Evolutionary conservation across 805 yeast genomes (phyloP).

Genomic region (Zygotorulaspora danielsina): DNA sequence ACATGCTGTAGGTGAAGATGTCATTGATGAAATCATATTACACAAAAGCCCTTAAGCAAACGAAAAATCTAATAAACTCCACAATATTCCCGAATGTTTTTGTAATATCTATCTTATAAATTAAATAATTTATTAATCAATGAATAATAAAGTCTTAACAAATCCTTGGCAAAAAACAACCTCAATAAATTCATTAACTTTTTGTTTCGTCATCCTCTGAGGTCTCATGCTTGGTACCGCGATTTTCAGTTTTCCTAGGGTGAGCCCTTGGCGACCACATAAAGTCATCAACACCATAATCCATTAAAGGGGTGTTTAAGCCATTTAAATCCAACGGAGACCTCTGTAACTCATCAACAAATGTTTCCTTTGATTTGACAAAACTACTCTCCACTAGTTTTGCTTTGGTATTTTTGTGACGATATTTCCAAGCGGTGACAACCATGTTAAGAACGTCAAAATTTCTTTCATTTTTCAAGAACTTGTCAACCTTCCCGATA

Average conservation of each 20-base stretch:
- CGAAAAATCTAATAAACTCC: too few species aligned
- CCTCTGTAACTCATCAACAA: slow-evolving; percentile 2
- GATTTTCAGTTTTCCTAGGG: not conserved
- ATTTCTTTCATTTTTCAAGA: slow-evolving; percentile 32
- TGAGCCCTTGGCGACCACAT: slow-evolving; percentile 29
- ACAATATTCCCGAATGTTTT: too few species aligned
- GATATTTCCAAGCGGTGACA: slow-evolving; percentile 36
- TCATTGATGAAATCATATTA: slow-evolving; percentile 25
- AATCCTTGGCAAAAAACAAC: too few species aligned
- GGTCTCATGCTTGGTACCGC: too few species aligned
- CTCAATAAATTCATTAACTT: too few species aligned
- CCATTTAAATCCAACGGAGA: slow-evolving; percentile 6
- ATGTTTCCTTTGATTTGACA: too few species aligned
- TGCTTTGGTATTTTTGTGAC: slow-evolving; percentile 7
- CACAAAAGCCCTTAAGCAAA: slow-evolving; percentile 5
- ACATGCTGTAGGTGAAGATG: slow-evolving; percentile 28
- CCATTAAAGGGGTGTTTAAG: slow-evolving; percentile 26
- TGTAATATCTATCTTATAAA: not conserved
- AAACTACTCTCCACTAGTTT: not conserved
- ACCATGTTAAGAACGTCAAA: slow-evolving; percentile 38
- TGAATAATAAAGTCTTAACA: slow-evolving; percentile 1
- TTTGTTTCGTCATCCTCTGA: too few species aligned
- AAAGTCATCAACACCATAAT: slow-evolving; percentile 28
- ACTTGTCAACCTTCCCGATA: slow-evolving; percentile 51
- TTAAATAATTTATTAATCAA: not conserved